phyloP scores from a whole-genome alignment of 768 basidiomycete genomes.

The Podaxis pistillaris region DNA sequence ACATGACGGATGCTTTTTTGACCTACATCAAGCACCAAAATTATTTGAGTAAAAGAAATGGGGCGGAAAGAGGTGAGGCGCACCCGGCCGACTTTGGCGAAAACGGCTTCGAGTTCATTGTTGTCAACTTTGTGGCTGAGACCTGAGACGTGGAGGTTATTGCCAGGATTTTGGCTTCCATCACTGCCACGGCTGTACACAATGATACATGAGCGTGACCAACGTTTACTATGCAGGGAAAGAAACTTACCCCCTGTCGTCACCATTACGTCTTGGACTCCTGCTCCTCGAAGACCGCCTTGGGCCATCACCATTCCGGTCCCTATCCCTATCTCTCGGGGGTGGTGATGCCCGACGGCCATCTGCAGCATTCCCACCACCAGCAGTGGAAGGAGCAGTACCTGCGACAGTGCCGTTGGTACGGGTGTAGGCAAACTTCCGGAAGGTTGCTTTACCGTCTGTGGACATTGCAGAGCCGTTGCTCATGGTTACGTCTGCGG shows the following conservation, averaged over 20 bases:
- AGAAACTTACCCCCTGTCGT: slow-evolving; percentile 54
- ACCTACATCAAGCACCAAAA: slow-evolving; percentile 42
- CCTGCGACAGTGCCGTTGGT: neutral
- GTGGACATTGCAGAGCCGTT: slow-evolving; percentile 42
- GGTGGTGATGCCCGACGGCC: slow-evolving; percentile 40
- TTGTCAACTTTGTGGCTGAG: slow-evolving; percentile 65
- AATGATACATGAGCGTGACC: slow-evolving; percentile 14
- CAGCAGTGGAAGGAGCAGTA: slow-evolving; percentile 3
- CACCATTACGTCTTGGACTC: slow-evolving; percentile 57
- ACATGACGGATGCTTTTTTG: slow-evolving; percentile 70
- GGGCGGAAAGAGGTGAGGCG: slow-evolving; percentile 13
- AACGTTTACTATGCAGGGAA: slow-evolving; percentile 20
- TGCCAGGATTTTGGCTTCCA: slow-evolving; percentile 62
- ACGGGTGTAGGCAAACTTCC: neutral
- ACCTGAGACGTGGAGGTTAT: slow-evolving; percentile 63
- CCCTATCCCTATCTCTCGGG: slow-evolving; percentile 29
- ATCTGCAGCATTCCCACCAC: slow-evolving; percentile 49
- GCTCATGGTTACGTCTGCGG: slow-evolving; percentile 42
- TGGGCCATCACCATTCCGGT: slow-evolving; percentile 48
- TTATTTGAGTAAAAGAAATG: slow-evolving; percentile 1
- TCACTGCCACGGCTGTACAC: slow-evolving; percentile 38
- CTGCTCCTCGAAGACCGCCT: slow-evolving; percentile 77
- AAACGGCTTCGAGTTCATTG: slow-evolving; percentile 84
- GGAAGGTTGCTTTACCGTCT: slow-evolving; percentile 33
- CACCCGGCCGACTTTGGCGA: slow-evolving; percentile 74